phyloP scores from a whole-genome alignment of 306 rosid genomes.

The Urtica urens region DNA sequence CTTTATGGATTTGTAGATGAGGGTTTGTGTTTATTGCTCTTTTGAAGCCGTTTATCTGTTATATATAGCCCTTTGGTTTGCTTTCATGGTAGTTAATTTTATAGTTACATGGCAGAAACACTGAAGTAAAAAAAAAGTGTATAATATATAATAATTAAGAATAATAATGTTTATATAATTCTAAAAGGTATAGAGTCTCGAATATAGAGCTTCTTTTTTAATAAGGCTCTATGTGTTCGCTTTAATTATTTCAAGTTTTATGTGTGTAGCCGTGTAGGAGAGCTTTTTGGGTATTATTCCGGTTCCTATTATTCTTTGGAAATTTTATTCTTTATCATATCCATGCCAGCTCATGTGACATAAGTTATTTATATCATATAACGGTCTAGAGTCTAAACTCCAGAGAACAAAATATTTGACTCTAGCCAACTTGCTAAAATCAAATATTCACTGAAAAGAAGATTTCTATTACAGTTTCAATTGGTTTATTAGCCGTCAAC shows the following conservation, averaged over 20 bases:
- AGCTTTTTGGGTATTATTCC: constrained; percentile 3
- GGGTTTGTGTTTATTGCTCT: neutral
- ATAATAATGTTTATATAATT: neutral
- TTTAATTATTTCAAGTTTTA: constrained; percentile 21
- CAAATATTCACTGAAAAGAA: neutral
- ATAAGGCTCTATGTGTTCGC: constrained; percentile 18
- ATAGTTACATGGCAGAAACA: neutral
- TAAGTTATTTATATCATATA: neutral
- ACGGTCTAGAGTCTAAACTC: no score
- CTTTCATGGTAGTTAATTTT: neutral
- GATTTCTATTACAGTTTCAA: no score
- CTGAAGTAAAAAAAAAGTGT: neutral
- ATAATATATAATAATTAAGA: neutral
- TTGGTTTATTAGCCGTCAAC: no score
- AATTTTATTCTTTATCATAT: neutral
- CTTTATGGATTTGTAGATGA: neutral
- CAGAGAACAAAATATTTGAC: neutral
- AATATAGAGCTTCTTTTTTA: constrained; percentile 1
- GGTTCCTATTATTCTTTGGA: neutral
- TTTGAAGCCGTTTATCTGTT: neutral
- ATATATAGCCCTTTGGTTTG: constrained; percentile 14
- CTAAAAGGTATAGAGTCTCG: neutral
- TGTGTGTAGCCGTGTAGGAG: constrained; percentile 12
- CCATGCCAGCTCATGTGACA: neutral
- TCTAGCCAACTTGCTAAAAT: neutral